Percentiles rank a stretch among this genome's conserved stretches.
These are phyloP conservation scores for Cystofilobasidium ferigula DNA, from an alignment of 768 basidiomycete species.

Conservation along the genomic window DNA sequence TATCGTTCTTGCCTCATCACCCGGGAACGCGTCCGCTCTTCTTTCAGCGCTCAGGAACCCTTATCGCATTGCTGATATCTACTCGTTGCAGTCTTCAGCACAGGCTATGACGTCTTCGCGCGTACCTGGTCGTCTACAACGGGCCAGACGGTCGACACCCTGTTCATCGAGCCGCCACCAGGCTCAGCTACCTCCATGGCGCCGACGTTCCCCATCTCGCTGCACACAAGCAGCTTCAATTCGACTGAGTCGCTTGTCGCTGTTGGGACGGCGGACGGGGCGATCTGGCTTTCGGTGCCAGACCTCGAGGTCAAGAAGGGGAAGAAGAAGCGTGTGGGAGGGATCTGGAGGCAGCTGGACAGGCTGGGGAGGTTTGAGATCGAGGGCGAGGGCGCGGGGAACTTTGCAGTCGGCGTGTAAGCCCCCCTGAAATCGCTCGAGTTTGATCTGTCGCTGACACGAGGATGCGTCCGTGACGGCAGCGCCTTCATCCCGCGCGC, in stretches of 20 bases:
- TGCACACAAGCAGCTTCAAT: background rate
- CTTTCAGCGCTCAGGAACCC: background rate
- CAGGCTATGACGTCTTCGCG: constrained; percentile 7
- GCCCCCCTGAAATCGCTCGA: background rate
- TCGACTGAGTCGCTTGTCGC: background rate
- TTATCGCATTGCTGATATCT: background rate
- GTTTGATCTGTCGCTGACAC: background rate
- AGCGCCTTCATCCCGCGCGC: background rate
- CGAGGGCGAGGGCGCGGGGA: background rate
- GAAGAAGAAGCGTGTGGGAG: background rate
- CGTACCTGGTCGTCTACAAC: constrained; percentile 4
- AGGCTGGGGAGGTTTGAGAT: background rate
- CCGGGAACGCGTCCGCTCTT: background rate
- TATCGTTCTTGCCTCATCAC: constrained; percentile 9
- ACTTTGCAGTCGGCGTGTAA: background rate
- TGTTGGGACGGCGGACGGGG: constrained; percentile 19
- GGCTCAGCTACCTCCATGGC: constrained; percentile 9
- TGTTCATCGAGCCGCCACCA: background rate
- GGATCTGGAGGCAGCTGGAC: background rate
- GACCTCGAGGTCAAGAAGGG: background rate
- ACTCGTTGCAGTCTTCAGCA: constrained; percentile 1
- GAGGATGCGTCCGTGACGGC: background rate
- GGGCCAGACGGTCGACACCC: background rate
- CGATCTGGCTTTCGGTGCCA: constrained; percentile 9
- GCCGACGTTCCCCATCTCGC: constrained; percentile 12